Percentiles rank a stretch among this genome's conserved stretches.
phyloP scores from a whole-genome alignment of 352 stramenopile species.

The Aphanomyces astaci region DNA sequence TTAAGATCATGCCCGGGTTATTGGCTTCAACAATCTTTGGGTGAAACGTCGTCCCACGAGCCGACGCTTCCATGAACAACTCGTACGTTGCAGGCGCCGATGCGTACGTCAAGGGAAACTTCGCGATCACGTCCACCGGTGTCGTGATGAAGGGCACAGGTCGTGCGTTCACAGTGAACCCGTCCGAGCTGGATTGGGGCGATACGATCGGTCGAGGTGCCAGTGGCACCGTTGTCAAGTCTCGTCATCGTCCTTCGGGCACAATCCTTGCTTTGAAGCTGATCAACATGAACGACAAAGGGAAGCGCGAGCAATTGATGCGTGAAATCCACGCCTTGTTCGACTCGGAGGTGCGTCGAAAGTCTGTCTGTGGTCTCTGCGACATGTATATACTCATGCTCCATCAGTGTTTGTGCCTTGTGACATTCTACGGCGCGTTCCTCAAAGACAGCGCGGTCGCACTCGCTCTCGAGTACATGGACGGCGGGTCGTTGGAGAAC shows the following conservation, averaged over 20 bases:
- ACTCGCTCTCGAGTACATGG: slow-evolving; percentile 91
- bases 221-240: slow-evolving; percentile 62
- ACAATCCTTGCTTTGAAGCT: slow-evolving; percentile 80
- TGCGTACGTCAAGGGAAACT: slow-evolving; percentile 75
- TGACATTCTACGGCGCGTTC: slow-evolving; percentile 89
- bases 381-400: background rate
- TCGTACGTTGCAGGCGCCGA: slow-evolving; percentile 61
- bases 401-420: slow-evolving; percentile 57
- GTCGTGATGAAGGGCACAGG: slow-evolving; percentile 75
- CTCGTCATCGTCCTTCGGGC: slow-evolving; percentile 56
- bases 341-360: slow-evolving; percentile 44
- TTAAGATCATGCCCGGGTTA: background rate
- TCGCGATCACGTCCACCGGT: slow-evolving; percentile 66
- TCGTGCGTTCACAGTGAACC: slow-evolving; percentile 66
- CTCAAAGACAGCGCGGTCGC: slow-evolving; percentile 83
- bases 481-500: slow-evolving; percentile 86
- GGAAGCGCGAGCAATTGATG: slow-evolving; percentile 79
- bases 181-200: slow-evolving; percentile 71
- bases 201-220: slow-evolving; percentile 64
- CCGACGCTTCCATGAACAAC: slow-evolving; percentile 41
- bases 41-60: background rate
- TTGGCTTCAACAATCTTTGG: slow-evolving; percentile 1
- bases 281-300: slow-evolving; percentile 85
- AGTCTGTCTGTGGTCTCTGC: background rate
- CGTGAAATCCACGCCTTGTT: slow-evolving; percentile 86